These are phyloP conservation scores for Meripilus lineatus DNA, from an alignment of 1,284 basidiomycete genomes.

Conservation along the genomic window DNA sequence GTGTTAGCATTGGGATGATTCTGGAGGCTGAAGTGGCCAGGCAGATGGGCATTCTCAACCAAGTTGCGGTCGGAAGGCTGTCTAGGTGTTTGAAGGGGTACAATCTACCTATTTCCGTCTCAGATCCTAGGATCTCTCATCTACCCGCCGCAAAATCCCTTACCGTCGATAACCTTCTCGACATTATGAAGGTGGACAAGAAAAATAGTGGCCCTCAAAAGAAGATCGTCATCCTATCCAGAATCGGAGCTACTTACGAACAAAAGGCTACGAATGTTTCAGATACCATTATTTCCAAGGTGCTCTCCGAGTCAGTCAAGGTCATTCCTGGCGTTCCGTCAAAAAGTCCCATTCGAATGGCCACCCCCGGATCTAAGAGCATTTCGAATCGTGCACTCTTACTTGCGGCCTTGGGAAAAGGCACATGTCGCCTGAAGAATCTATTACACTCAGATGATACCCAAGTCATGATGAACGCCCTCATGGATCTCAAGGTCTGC, in stretches of 20 bases:
- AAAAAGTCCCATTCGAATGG: constrained; percentile 75
- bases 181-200: constrained; percentile 96
- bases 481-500: constrained; percentile 79
- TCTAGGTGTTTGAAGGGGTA: constrained; percentile 82
- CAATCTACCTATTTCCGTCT: constrained; percentile 78
- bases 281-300: constrained; percentile 78
- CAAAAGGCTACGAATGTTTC: constrained; percentile 85
- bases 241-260: constrained; percentile 92
- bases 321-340: constrained; percentile 67
- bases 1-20: constrained; percentile 90
- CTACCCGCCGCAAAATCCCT: constrained; percentile 71
- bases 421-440: constrained; percentile 87
- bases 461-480: constrained; percentile 96
- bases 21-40: constrained; percentile 90
- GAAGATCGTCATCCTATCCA: constrained; percentile 89
- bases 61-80: constrained; percentile 87
- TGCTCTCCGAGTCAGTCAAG: constrained; percentile 72
- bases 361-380: constrained; percentile 95
- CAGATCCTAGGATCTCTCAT: constrained; percentile 70
- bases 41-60: constrained; percentile 79
- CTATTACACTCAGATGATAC: constrained; percentile 97
- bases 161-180: constrained; percentile 79
- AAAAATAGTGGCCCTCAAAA: constrained; percentile 92
- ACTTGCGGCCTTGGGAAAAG: constrained; percentile 87
- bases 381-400: constrained; percentile 96